Conservation (phyloP, 176 grass and related monocot species). For the Avena eriantha region DNA sequence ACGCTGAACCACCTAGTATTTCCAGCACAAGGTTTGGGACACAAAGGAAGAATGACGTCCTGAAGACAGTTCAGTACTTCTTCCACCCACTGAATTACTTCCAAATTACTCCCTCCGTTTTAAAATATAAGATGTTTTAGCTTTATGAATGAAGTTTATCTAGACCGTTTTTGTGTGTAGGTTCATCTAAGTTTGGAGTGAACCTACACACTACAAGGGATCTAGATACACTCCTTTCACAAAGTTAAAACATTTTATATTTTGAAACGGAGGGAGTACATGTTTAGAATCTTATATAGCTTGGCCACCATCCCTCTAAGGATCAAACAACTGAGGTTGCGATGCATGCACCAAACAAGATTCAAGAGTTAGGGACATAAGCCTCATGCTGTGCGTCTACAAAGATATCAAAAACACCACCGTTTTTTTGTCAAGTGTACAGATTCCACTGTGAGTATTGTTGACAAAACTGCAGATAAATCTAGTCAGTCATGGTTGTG, state of each 20-base stretch:
- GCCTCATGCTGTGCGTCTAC: background rate
- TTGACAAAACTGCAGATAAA: background rate
- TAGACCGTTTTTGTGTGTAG: too few relatives aligned
- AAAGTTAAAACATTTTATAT: too few relatives aligned
- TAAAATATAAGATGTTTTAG: too few relatives aligned
- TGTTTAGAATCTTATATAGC: slow-evolving; percentile 75
- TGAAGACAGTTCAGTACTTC: slow-evolving; percentile 70
- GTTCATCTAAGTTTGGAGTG: too few relatives aligned
- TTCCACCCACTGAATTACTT: slow-evolving; percentile 82
- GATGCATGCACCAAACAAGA: background rate
- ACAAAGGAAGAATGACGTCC: slow-evolving; percentile 68
- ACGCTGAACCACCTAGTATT: too few relatives aligned
- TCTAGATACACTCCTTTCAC: too few relatives aligned
- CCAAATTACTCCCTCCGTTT: too few relatives aligned
- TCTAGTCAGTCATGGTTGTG: background rate
- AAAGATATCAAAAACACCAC: too few relatives aligned
- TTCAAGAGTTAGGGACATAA: background rate
- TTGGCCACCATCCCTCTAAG: slow-evolving; percentile 46
- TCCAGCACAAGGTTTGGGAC: background rate
- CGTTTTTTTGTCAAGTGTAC: too few relatives aligned
- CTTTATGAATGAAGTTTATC: too few relatives aligned
- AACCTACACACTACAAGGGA: too few relatives aligned
- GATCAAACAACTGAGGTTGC: background rate
- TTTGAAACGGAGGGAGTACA: too few relatives aligned
- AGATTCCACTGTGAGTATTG: background rate